Base-by-base conservation (phyloP, 75 land plant species). In the Cunninghamia lanceolata region DNA sequence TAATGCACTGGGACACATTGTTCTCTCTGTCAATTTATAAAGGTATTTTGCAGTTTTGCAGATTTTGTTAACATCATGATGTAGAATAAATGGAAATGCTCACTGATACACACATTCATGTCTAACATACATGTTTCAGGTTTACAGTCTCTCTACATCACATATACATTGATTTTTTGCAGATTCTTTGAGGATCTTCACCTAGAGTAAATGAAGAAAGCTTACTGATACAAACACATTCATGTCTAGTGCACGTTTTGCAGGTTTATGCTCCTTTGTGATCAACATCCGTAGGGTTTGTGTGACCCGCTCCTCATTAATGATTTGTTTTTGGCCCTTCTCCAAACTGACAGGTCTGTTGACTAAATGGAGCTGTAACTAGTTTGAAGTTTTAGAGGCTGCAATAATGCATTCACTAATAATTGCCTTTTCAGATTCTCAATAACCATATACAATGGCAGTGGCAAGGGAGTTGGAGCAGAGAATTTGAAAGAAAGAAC, bases 361-460 rank as follows among this genome's bases (percentile, higher is more conserved):
- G 75, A 73, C 34, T 73, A 34, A 14, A 73, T 73, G 75, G 75
- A 73, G 75, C 36, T 73, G 28, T 0, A 73, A 34, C 28, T 34
- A 73, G 34, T 34, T 71, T 73, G 75, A 73, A 34, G 75, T 73
- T 73, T 32, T 73, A 11, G 36, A 73, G 75, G 75, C 34, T 73
- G 34, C 36, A 34, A 73, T 73, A 32, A 30, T 73, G 75, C 36
- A 34, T 32, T 73, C 75, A 73, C 75, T 73, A 73, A 73, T 73
- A 73, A 73, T 73, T 73, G 36, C 75, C 75, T 73, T 73, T 73
- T 73, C 75, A 73, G 75, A 73, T 34, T 14, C 75, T 32, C 75
- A 34, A 34, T 32, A 73, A 32, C n/a, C 36, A 34, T 32, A 32
- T 34, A 66, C n/a, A 66, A 66, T 66, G 11, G 36, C 75, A 73